Evolutionary conservation across 2,329 filamentous ascomycete genomes (phyloP).

Genomic region (Colletotrichum paranaense): DNA sequence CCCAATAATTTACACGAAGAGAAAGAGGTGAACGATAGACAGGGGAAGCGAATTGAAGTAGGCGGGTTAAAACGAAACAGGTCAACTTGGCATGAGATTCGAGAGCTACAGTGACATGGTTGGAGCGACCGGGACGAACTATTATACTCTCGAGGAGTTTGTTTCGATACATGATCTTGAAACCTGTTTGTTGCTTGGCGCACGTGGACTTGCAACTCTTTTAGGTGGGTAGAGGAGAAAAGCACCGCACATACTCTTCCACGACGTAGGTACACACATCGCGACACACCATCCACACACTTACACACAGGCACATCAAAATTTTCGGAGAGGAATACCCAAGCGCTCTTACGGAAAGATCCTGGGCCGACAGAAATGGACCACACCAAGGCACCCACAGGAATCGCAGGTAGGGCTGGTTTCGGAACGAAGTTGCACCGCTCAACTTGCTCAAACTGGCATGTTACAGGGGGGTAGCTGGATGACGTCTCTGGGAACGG

Average conservation of each 20-base stretch:
- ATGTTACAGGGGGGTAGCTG: neutral
- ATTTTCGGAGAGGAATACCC: slow-evolving; percentile 5
- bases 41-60: neutral
- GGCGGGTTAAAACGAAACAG: neutral
- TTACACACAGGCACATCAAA: neutral
- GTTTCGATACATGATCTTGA: slow-evolving; percentile 32
- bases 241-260: slow-evolving; percentile 1
- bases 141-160: slow-evolving; percentile 33
- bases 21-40: neutral
- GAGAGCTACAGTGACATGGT: neutral
- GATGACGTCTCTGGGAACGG: slow-evolving; percentile 15
- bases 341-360: slow-evolving; percentile 25
- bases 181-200: slow-evolving; percentile 33
- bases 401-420: slow-evolving; percentile 15
- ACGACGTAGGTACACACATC: neutral
- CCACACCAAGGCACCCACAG: neutral
- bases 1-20: neutral
- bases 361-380: slow-evolving; percentile 23
- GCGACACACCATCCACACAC: neutral
- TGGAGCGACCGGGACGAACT: slow-evolving; percentile 27
- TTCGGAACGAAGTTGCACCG: slow-evolving; percentile 20
- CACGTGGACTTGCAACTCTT: slow-evolving; percentile 27
- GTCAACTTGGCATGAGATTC: neutral
- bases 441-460: slow-evolving; percentile 1
- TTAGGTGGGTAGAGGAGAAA: neutral